Base-by-base conservation (phyloP, 2,329 filamentous ascomycete genomes). In the Colletotrichum cordylinicola region DNA sequence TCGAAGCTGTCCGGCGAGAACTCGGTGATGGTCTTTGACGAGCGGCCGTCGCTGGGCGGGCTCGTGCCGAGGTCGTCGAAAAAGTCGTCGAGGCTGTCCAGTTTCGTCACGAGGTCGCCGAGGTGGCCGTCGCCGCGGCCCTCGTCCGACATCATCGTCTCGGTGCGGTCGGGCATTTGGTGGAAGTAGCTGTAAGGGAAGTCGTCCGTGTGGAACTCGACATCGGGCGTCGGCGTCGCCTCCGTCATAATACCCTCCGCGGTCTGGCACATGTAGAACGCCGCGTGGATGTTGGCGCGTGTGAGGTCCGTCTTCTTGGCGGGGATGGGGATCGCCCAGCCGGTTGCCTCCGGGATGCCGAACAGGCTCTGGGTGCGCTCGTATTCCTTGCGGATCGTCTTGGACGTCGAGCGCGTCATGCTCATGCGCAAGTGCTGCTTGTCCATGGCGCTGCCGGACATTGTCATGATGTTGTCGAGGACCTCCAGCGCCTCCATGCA, bases 401-500 rank as follows among this genome's bases (percentile, higher is more conserved):
- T 94, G 1, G 96, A 97, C 4, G 96, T 95, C 2, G 94, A 93
- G 15, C 95, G 94, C 7, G 96, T 96, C 95, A 99, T 98, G 84
- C 96, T 98, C 98, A 99, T 99, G 52, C 97, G 93, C 74, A 99
- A 87, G 82, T 98, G 96, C 80, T 98, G 95, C 80, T 95, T 95
- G 84, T 98, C 97, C 90, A 98, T 95, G 2, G 96, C 94, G 37
- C 94, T 96, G 6, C 95, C 94, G 1, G 96, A 96, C 88, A 98
- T 96, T 33, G 94, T 95, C 91, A 98, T 98, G 80, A 98, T 97
- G 78, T 96, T 95, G 83, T 99, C 97, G 74, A 99, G 88, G 1
- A 99, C 96, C 78, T 95, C 93, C 12, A 99, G 87, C 13, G 97
- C 97, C 81, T 98, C 94, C 84, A 97, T 95, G 83, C 96, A 98